A percentile compares a stretch with the other conserved stretches of the same genome.
Conservation (phyloP, 768 basidiomycete species). For the Phylloporus arenicola region DNA sequence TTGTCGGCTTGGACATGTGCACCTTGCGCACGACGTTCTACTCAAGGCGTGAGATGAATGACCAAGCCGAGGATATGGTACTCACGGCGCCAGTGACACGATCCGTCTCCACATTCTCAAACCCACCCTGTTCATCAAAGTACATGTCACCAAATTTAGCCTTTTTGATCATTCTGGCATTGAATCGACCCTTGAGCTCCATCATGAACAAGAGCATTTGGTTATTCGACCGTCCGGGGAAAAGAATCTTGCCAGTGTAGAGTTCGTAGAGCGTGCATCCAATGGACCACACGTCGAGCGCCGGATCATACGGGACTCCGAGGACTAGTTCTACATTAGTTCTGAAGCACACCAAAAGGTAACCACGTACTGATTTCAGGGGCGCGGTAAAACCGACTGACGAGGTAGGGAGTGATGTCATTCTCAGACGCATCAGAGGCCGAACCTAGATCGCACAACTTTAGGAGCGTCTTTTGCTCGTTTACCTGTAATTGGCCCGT, state of each 20-base stretch:
- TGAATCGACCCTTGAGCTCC: constrained; percentile 94
- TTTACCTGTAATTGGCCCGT: constrained; percentile 60
- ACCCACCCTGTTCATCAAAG: constrained; percentile 90
- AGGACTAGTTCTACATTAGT: constrained; percentile 55
- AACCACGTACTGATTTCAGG: constrained; percentile 88
- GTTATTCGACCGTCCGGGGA: constrained; percentile 95
- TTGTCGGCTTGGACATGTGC: constrained; percentile 73
- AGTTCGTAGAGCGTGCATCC: constrained; percentile 96
- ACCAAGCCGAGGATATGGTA: constrained; percentile 19
- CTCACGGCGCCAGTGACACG: constrained; percentile 78
- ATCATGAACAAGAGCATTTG: constrained; percentile 98
- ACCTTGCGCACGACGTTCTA: constrained; percentile 81
- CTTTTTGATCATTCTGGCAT: constrained; percentile 90
- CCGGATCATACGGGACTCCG: constrained; percentile 89
- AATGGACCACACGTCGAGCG: constrained; percentile 94
- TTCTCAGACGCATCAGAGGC: constrained; percentile 93
- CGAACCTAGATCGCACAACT: constrained; percentile 95
- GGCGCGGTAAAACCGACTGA: constrained; percentile 95
- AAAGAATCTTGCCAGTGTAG: constrained; percentile 95
- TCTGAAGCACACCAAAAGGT: neutral
- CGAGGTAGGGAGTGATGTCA: constrained; percentile 97
- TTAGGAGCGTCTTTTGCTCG: constrained; percentile 87
- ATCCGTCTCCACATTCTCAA: constrained; percentile 78
- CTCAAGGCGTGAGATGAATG: constrained; percentile 16
- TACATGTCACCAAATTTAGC: constrained; percentile 88